phyloP scores from a whole-genome alignment of 139 green algal species.

The Edaphochlamys debaryana region DNA sequence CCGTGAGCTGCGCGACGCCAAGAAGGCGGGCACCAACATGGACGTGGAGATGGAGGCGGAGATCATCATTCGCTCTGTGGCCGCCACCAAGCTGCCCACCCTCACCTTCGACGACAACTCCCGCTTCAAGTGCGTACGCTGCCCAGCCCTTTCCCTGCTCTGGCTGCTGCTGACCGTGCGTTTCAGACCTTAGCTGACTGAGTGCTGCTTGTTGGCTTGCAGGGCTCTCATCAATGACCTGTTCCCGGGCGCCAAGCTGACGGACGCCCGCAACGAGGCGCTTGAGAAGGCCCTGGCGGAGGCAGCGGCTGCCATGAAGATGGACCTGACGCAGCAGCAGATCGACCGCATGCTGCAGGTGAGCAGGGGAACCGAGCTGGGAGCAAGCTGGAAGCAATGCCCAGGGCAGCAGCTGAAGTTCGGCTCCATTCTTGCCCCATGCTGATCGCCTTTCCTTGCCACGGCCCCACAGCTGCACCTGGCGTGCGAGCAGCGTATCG shows the following conservation, averaged over 20 bases:
- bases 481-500: slow-evolving; percentile 83
- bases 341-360: slow-evolving; percentile 43
- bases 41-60: slow-evolving; percentile 55
- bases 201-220: background rate
- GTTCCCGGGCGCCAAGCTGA: slow-evolving; percentile 60
- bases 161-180: too few relatives aligned
- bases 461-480: slow-evolving; percentile 83
- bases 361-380: background rate
- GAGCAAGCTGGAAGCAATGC: too few relatives aligned
- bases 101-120: slow-evolving; percentile 77
- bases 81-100: slow-evolving; percentile 81
- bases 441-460: too few relatives aligned
- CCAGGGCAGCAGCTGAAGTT: too few relatives aligned
- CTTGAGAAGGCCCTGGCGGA: slow-evolving; percentile 61
- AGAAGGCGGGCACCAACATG: slow-evolving; percentile 20
- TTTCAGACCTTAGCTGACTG: too few relatives aligned
- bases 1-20: slow-evolving; percentile 65
- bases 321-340: slow-evolving; percentile 66
- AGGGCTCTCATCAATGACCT: slow-evolving; percentile 64
- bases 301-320: slow-evolving; percentile 47
- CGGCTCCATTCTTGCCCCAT: too few relatives aligned
- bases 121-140: slow-evolving; percentile 39
- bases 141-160: too few relatives aligned
- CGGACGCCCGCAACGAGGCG: slow-evolving; percentile 56
- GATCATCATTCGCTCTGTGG: slow-evolving; percentile 76